A percentile compares a stretch with the other conserved stretches of the same genome.
Conservation (phyloP, 2,329 filamentous ascomycete genomes). For the Penicillium sp. region DNA sequence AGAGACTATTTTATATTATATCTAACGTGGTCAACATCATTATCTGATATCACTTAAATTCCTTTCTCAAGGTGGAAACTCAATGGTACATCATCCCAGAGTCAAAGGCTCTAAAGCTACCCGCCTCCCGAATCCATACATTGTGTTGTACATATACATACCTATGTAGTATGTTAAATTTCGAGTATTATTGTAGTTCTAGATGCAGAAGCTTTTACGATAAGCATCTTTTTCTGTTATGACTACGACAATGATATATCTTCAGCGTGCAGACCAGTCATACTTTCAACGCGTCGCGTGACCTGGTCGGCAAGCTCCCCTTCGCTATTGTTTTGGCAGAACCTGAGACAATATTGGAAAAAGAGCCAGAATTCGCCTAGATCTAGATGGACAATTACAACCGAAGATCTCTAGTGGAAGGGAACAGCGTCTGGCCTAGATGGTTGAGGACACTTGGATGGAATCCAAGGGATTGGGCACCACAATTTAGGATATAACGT, state of each 20-base stretch:
- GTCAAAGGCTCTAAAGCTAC: neutral
- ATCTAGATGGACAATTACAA: neutral
- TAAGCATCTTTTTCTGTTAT: neutral
- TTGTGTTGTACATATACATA: no score
- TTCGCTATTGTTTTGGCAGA: neutral
- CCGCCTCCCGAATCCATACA: neutral
- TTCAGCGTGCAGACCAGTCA: neutral
- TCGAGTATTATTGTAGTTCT: no score
- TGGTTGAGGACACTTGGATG: neutral
- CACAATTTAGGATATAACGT: no score
- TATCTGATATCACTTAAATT: no score
- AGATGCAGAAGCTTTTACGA: neutral
- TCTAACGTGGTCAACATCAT: no score
- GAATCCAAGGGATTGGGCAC: no score
- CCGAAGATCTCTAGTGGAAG: neutral
- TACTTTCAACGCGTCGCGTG: constrained; percentile 7
- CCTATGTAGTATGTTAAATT: no score
- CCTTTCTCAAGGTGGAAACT: neutral
- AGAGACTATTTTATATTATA: no score
- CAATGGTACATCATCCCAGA: neutral
- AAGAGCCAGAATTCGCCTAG: neutral
- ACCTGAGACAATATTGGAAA: constrained; percentile 2
- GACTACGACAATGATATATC: neutral
- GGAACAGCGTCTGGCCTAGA: neutral
- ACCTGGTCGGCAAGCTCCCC: constrained; percentile 2